These are phyloP conservation scores for Chlorella sorokiniana DNA, from an alignment of 139 green algal genomes.

Conservation along the genomic window DNA sequence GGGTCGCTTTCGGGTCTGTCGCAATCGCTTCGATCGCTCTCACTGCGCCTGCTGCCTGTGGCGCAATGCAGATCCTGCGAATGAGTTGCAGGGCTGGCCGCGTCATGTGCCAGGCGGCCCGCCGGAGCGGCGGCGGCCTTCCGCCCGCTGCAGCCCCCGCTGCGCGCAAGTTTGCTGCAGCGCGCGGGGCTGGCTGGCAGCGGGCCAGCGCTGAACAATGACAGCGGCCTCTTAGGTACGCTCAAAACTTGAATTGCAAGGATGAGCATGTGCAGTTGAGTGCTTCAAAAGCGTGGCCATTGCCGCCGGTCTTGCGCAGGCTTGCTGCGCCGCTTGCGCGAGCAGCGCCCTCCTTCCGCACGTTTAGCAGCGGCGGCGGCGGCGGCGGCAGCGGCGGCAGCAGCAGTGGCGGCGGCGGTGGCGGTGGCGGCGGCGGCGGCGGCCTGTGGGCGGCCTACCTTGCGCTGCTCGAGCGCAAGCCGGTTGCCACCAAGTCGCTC, in stretches of 20 bases:
- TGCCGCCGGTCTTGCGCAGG: not conserved
- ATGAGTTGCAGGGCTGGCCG: not conserved
- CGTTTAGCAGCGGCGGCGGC: slow-evolving; percentile 38
- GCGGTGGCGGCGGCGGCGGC: slow-evolving; percentile 40
- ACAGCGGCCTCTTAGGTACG: no score
- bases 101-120: not conserved
- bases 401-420: slow-evolving; percentile 25
- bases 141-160: not conserved
- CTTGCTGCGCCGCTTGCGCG: slow-evolving; percentile 10
- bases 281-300: no score
- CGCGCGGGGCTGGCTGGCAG: no score
- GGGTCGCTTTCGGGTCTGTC: no score
- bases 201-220: no score
- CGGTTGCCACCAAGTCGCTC: slow-evolving; percentile 75
- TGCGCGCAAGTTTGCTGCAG: no score
- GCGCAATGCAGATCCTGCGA: not conserved
- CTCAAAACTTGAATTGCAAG: no score
- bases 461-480: slow-evolving; percentile 27
- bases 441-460: slow-evolving; percentile 65
- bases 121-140: not conserved
- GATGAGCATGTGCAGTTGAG: no score
- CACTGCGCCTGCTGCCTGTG: no score
- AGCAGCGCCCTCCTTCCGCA: slow-evolving; percentile 21
- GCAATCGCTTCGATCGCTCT: no score
- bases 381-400: slow-evolving; percentile 10